A percentile compares a stretch with the other conserved stretches of the same genome.
Conservation (phyloP, 306 rosid genomes). For the Trifolium pratense region DNA sequence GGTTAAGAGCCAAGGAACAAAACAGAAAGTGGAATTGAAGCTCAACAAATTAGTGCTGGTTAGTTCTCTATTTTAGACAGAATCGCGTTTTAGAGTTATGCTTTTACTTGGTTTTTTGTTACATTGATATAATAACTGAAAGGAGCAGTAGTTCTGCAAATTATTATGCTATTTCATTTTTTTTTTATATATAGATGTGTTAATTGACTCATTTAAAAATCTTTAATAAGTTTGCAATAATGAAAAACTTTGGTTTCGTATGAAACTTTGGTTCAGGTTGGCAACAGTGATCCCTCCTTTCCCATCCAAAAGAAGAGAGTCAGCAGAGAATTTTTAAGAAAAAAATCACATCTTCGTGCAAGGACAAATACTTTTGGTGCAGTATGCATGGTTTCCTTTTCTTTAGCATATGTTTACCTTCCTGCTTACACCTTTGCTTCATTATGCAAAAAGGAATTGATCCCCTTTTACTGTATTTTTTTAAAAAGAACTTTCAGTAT, state of each 20-base stretch:
- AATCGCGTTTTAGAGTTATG: too few relatives aligned
- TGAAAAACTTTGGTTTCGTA: too few relatives aligned
- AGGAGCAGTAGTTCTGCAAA: neutral
- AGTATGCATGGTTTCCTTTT: slow-evolving; percentile 64
- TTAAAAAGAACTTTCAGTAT: slow-evolving; percentile 12
- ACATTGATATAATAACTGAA: slow-evolving; percentile 5
- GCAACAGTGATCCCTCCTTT: slow-evolving; percentile 87
- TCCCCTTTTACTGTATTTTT: slow-evolving; percentile 3
- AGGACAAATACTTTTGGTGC: slow-evolving; percentile 98
- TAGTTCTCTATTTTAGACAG: neutral
- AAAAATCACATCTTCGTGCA: slow-evolving; percentile 93
- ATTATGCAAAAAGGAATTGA: slow-evolving; percentile 34
- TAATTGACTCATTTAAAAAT: too few relatives aligned
- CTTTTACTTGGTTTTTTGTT: slow-evolving; percentile 26
- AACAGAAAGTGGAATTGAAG: slow-evolving; percentile 93
- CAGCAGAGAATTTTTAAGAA: slow-evolving; percentile 90
- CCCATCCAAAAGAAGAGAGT: slow-evolving; percentile 95
- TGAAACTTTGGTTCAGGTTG: slow-evolving; percentile 75
- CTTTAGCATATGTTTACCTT: slow-evolving; percentile 32
- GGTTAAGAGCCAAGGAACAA: slow-evolving; percentile 85
- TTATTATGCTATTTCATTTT: slow-evolving; percentile 25
- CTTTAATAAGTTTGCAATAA: slow-evolving; percentile 29
- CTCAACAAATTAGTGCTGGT: slow-evolving; percentile 79
- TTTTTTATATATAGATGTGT: too few relatives aligned
- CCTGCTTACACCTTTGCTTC: slow-evolving; percentile 23